These are phyloP conservation scores for Penicillium corylophilum DNA, from an alignment of 2,329 filamentous ascomycete species.

Conservation along the genomic window DNA sequence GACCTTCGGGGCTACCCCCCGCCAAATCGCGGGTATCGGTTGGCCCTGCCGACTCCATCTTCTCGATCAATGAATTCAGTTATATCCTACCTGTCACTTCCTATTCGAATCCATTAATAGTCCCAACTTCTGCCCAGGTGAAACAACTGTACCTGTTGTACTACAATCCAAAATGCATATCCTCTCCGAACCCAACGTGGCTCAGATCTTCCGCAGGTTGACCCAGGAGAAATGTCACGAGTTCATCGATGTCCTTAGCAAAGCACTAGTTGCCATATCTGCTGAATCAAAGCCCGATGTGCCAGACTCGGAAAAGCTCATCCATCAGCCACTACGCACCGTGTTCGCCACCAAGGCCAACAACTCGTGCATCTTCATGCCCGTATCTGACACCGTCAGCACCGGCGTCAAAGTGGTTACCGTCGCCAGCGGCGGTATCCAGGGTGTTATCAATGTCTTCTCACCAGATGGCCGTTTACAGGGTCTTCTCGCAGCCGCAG, in stretches of 20 bases:
- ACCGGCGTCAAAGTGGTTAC: constrained; percentile 74
- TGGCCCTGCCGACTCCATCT: neutral
- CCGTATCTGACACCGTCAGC: constrained; percentile 61
- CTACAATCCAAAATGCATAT: constrained; percentile 31
- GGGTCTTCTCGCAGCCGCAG: constrained; percentile 70
- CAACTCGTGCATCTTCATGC: constrained; percentile 70
- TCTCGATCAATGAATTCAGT: neutral
- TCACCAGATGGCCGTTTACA: constrained; percentile 59
- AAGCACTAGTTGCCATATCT: constrained; percentile 35
- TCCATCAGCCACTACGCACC: constrained; percentile 47
- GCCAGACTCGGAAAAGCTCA: constrained; percentile 25
- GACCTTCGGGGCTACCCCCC: neutral
- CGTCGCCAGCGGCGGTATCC: constrained; percentile 48
- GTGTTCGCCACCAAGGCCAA: constrained; percentile 40
- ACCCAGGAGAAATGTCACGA: constrained; percentile 32
- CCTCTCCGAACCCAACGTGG: constrained; percentile 35
- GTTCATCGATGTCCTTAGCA: constrained; percentile 38
- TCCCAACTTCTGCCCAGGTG: neutral
- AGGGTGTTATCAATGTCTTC: constrained; percentile 70
- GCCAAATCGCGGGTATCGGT: constrained; percentile 4
- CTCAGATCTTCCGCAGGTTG: constrained; percentile 33
- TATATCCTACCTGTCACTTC: neutral
- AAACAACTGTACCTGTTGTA: neutral
- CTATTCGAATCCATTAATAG: neutral
- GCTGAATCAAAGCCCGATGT: constrained; percentile 26